Base-by-base conservation (phyloP, 1,284 basidiomycete species). In the Anthracocystis setariae region DNA sequence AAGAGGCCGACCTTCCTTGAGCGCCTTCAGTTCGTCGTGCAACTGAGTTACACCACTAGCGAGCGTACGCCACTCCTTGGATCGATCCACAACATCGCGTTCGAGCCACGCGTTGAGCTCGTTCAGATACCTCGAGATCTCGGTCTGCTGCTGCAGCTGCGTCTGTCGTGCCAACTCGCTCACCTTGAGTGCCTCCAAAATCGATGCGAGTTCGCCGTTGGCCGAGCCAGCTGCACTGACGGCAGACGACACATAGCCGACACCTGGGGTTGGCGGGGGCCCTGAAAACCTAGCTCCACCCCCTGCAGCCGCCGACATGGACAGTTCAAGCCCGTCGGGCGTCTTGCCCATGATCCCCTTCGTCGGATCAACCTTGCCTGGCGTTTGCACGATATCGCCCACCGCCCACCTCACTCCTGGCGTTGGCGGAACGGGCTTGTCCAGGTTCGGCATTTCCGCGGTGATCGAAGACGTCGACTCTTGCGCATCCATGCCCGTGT, bases 71-170 rank as follows among this genome's bases (percentile, higher is more conserved):
- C 74, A 78, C 27, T 79, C 77, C 43, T 78, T 78, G 5, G 68
- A 64, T 3, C 78, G 63, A 54, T 80, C 74, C 9, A 67, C 62
- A 2, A 78, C 70, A 48, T 80, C 78, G 2, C 60, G 46, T 45
- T 80, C 78, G 9, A 80, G 52, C 78, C 78, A 80, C 1, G 53
- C 46, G 27, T 80, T 79, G 51, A 80, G 73, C 58, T 80, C 77
- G 64, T 77, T 77, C 44, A 80, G 62, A 38, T 80, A 80, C 37
- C 77, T 54, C 13, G 75, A 76, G 33, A 80, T 77, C 44, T 80
- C 77, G 25, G 65, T 65, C 35, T 79, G 77, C 45, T 79, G 78
- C 37, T 65, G 55, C 9, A 67, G 39, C 47, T 80, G 75, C 9
- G 59, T 65, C 47, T 73, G 60, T 10, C 77, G 70, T 3, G 75